These are phyloP conservation scores for Flueggea neowawraea DNA, from an alignment of 441 rosid species.

Conservation along the genomic window DNA sequence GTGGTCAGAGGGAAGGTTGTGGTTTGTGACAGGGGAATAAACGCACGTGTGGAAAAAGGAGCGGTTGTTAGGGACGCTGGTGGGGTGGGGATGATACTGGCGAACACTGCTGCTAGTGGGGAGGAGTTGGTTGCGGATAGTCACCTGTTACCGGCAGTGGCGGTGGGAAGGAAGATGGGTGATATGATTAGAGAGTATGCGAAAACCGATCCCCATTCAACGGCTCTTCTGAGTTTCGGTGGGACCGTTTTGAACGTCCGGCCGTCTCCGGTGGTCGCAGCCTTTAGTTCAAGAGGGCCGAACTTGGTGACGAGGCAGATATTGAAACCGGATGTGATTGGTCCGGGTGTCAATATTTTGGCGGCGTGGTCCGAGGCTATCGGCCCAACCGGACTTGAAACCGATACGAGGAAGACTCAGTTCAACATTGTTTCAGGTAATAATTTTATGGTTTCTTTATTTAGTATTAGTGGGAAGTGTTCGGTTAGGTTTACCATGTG, in stretches of 20 bases:
- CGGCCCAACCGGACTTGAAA: conserved; percentile 76
- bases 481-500: too few relatives aligned
- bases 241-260: conserved; percentile 65
- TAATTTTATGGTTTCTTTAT: too few relatives aligned
- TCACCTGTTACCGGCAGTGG: conserved; percentile 69
- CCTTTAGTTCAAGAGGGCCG: conserved; percentile 90
- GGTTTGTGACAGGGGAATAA: conserved; percentile 78
- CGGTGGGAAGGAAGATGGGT: conserved; percentile 74
- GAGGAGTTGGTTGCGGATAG: conserved; percentile 95
- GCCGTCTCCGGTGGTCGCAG: conserved; percentile 94
- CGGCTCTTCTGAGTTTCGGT: conserved; percentile 50
- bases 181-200: conserved; percentile 58
- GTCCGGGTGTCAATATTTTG: conserved; percentile 87
- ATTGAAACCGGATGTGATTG: conserved; percentile 90
- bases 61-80: conserved; percentile 85
- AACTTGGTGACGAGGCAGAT: conserved; percentile 76
- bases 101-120: conserved; percentile 62
- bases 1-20: conserved; percentile 72
- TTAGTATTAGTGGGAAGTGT: too few relatives aligned
- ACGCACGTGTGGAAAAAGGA: conserved; percentile 85
- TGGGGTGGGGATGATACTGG: conserved; percentile 84
- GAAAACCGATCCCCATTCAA: conserved; percentile 36
- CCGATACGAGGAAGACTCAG: conserved; percentile 51
- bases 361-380: conserved; percentile 77
- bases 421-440: conserved; percentile 91